Evolutionary conservation across 805 yeast genomes (phyloP), one percentile per base, ranked within the genome.

Genomic region (Myxozyma vanderwaltii): DNA sequence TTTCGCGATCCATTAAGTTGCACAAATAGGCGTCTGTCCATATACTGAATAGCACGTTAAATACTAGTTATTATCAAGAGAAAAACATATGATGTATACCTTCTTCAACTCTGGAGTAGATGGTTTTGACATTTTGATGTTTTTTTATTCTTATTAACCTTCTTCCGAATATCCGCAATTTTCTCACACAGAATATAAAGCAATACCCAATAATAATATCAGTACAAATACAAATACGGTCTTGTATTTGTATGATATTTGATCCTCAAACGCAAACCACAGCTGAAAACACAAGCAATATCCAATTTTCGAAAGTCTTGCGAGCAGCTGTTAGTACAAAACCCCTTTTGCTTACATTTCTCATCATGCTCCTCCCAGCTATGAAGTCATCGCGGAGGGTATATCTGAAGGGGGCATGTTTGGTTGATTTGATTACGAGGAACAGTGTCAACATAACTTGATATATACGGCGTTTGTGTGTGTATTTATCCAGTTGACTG

Each of bases 1-100:
- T 81, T 82, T 51, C 97, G 79, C 13, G 87, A 75, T 1, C 96
- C 95, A 71, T 89, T 90, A 60, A 92, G 78, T 64, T 86, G 88
- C 17, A 92, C 76, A 13, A 84, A 77, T 27, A 92, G 79, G 68
- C 83, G 82, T 74, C 88, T 89, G 70, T 88, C 91, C 82, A 89
- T 79, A 71, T 89, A 90, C 86, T 86, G 66, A 13, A 43, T 12
- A 29, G 17, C n/a, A 2, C 4, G 27, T 51, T 17, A 45, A 35
- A n/a, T 26, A 6, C n/a, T 3, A 2, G 10, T 13, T 3, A 33
- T 23, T 12, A 27, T n/a, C 27, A 15, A 4, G 8, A 43, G 23
- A n/a, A 5, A 13, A 7, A 2, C 2, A 17, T 8, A 43, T n/a
- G 8, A 35, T 13, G 4, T 51, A 1, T 40, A 64, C 67, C 64